Evolutionary conservation across 225 moss, liverwort and hornwort genomes (phyloP), one percentile per base, ranked within the genome.

Genomic region (Ulota crispa): DNA sequence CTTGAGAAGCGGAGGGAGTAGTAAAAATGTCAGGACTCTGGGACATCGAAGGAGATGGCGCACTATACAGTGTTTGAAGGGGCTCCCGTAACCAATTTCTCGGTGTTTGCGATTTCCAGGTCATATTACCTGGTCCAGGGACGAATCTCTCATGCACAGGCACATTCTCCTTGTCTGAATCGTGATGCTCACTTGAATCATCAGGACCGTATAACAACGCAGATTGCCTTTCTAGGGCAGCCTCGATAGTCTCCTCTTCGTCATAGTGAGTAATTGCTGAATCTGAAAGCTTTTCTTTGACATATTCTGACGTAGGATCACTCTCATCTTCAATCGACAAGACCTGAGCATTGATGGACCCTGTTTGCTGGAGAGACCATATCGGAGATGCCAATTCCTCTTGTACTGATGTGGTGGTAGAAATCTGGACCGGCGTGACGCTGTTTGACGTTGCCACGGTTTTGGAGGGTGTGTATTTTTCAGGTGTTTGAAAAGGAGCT

Each of bases 121-220:
- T 71, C n/a, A 55, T 77, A 66, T 68, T 39, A 28, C 63, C 83
- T 39, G 76, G 53, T 74, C 80, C 78, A 80, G 59, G 80, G 37
- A 64, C n/a, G 19, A 52, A 56, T 26, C 73, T 79, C 59, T 82
- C 70, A 61, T 43, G 63, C 32, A 74, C 78, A 71, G 75, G 78
- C 57, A 88, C 77, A 60, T 96, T 96, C 83, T 96, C 96, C 72
- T 96, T 96, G 24, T 95, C 89, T 7, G 95, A 89, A 72, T 87
- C 85, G 67, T 87, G 72, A 73, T 93, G 85, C 37, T 88, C 88
- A 60, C 82, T 87, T 5, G 83, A 78, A 82, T 73, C 87, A 67
- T 88, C 89, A 6, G 73, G 62, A 27, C 74, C 87, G 41, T 83
- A 87, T 18, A 75, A 34, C 78, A 68, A 53, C 72, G 63, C 53